Conservation (phyloP, 805 yeast genomes). For the Danielia oregonensis region DNA sequence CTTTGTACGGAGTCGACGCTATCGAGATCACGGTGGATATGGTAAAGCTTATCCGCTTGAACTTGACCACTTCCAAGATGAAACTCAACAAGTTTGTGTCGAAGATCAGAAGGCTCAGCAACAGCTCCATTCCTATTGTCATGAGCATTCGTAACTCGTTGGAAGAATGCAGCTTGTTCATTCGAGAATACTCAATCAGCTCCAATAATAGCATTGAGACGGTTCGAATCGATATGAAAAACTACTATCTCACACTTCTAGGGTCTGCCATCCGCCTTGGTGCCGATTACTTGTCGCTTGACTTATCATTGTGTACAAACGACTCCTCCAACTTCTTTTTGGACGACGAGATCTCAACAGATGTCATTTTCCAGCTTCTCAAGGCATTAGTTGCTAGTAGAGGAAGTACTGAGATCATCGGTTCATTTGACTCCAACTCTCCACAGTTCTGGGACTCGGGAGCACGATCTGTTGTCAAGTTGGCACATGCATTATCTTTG, state of each 20-base stretch:
- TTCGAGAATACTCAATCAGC: constrained; percentile 4
- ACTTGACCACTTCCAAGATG: constrained; percentile 2
- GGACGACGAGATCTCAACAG: background rate
- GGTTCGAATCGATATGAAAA: constrained; percentile 2
- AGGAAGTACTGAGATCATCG: constrained; percentile 9
- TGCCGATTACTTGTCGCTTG: constrained; percentile 5
- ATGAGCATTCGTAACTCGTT: constrained; percentile 6
- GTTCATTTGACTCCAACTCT: constrained; percentile 6
- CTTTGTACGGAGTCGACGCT: constrained; percentile 9
- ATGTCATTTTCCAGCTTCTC: constrained; percentile 1
- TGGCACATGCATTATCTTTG: constrained; percentile 6
- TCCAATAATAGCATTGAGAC: constrained; percentile 1
- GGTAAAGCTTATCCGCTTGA: constrained; percentile 3
- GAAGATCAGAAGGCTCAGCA: constrained; percentile 6
- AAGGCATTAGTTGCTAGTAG: constrained; percentile 1
- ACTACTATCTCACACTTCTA: constrained; percentile 4
- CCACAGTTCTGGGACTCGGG: constrained; percentile 8
- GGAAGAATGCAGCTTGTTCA: constrained; percentile 4
- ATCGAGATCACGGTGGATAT: constrained; percentile 10
- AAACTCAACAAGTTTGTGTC: constrained; percentile 7
- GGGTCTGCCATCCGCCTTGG: constrained; percentile 4
- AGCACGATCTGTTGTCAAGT: constrained; percentile 2
- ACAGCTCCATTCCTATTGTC: constrained; percentile 7
- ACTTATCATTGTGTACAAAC: constrained; percentile 3
- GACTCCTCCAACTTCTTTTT: constrained; percentile 1